Percentiles rank a stretch among this genome's conserved stretches.
Evolutionary conservation across 345 rosid genomes (phyloP).

Genomic region (Brassica rapa): DNA sequence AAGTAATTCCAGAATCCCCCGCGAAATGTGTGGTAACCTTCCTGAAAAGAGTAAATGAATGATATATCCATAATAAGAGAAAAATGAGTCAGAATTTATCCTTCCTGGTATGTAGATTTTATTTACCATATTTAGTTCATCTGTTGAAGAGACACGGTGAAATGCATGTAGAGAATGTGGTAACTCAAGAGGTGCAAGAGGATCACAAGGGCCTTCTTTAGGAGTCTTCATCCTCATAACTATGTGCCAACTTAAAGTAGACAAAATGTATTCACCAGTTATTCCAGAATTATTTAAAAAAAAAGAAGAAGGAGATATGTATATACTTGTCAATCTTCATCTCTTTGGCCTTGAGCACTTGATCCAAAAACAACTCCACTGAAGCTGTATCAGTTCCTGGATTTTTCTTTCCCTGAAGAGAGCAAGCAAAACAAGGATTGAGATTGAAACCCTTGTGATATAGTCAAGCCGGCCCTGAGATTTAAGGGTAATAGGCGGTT

Average conservation of each 20-base stretch:
- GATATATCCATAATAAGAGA: neutral
- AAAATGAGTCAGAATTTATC: neutral
- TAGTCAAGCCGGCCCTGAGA: too few species aligned
- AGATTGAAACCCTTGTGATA: neutral
- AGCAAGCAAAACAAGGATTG: neutral
- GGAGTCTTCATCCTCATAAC: conserved; percentile 87
- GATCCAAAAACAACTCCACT: conserved; percentile 59
- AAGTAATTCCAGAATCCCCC: conserved; percentile 99
- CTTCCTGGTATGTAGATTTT: neutral
- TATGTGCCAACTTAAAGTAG: conserved; percentile 75
- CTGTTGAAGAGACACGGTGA: conserved; percentile 69
- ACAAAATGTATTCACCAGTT: conserved; percentile 11
- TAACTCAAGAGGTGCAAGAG: conserved; percentile 87
- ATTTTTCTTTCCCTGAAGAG: conserved; percentile 85
- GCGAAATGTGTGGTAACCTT: conserved; percentile 82
- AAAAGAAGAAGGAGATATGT: conserved; percentile 5
- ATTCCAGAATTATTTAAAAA: conserved; percentile 1
- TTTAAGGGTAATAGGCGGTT: too few species aligned
- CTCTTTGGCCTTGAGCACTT: conserved; percentile 69
- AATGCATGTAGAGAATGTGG: conserved; percentile 94
- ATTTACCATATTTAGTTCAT: conserved; percentile 65
- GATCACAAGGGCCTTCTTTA: conserved; percentile 72
- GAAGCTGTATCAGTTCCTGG: conserved; percentile 74
- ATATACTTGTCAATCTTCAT: conserved; percentile 88
- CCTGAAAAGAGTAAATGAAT: conserved; percentile 49